Evolutionary conservation across 225 moss, liverwort and hornwort genomes (phyloP).

Genomic region (Neckera pumila): DNA sequence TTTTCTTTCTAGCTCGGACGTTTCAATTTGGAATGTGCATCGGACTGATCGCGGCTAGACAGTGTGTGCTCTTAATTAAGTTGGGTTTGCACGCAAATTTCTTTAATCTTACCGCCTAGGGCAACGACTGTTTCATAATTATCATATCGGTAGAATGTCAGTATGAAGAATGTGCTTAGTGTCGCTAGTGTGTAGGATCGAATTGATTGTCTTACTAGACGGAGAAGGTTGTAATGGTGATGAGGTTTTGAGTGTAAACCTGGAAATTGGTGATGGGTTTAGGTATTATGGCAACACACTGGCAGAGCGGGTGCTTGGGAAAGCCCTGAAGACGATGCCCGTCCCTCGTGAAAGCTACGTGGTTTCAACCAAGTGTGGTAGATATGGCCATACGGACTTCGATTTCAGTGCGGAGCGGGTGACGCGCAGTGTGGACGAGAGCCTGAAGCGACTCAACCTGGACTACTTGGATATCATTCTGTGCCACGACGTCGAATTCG

Average conservation of each 20-base stretch:
- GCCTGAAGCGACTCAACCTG: background rate
- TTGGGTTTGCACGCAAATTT: background rate
- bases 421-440: background rate
- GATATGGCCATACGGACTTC: background rate
- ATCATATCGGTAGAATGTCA: background rate
- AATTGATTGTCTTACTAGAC: background rate
- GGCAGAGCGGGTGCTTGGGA: background rate
- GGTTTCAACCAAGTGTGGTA: background rate
- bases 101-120: background rate
- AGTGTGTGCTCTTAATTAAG: background rate
- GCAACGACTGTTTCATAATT: background rate
- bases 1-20: background rate
- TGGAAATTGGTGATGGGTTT: background rate
- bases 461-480: background rate
- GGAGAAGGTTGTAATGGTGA: background rate
- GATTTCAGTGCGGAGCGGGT: background rate
- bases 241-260: background rate
- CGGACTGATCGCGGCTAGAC: background rate
- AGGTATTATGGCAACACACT: background rate
- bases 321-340: background rate
- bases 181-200: background rate
- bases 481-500: background rate
- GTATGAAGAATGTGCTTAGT: background rate
- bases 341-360: background rate
- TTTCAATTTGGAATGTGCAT: background rate